Conservation (phyloP, 257 asterid species). For the Jaltomata sinuosa region DNA sequence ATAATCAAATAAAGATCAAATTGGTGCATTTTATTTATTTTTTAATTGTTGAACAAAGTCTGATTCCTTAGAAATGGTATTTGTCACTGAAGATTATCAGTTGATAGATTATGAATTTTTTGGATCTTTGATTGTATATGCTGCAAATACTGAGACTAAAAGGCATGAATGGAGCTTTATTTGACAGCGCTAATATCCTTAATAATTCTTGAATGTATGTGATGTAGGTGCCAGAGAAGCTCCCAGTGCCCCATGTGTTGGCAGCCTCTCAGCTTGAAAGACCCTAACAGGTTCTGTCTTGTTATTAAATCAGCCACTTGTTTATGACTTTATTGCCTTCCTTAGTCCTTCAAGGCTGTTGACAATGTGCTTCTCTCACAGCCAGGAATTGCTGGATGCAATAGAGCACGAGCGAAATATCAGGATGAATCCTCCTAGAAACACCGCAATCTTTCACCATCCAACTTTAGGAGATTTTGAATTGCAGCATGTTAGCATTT, state of each 20-base stretch:
- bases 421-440: constrained; percentile 81
- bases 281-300: constrained; percentile 57
- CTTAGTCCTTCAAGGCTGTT: not conserved
- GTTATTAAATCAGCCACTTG: not conserved
- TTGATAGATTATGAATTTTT: not conserved
- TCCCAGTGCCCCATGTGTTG: constrained; percentile 97
- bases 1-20: not conserved
- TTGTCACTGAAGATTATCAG: not conserved
- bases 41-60: not conserved
- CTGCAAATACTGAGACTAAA: not conserved
- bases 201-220: not conserved
- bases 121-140: not conserved
- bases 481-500: constrained; percentile 70
- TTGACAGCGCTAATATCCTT: not conserved
- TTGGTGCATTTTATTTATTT: not conserved
- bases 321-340: not conserved
- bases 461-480: constrained; percentile 95
- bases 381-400: constrained; percentile 93
- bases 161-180: not conserved
- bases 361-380: constrained; percentile 16
- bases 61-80: not conserved
- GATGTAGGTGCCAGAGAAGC: constrained; percentile 85
- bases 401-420: constrained; percentile 80
- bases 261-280: constrained; percentile 79
- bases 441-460: constrained; percentile 79